These are phyloP conservation scores for Bipolaris cookei DNA, from an alignment of 2,329 filamentous ascomycete species.

Conservation along the genomic window DNA sequence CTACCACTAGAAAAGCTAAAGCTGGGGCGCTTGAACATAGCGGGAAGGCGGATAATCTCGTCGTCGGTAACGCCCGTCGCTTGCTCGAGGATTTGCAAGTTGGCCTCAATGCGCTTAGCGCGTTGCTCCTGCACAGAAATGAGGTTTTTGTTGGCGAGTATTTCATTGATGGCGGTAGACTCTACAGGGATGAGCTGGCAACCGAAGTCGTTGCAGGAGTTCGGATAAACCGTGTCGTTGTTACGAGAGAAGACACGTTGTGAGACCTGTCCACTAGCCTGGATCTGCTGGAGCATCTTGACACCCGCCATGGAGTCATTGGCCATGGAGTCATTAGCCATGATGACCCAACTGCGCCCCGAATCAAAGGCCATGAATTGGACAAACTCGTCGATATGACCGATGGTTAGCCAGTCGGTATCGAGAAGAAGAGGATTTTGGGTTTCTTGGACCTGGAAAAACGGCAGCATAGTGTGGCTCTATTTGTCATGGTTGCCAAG, in stretches of 20 bases:
- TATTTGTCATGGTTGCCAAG: slow-evolving; percentile 19
- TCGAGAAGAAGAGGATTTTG: slow-evolving; percentile 49
- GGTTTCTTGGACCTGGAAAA: slow-evolving; percentile 45
- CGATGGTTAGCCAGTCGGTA: slow-evolving; percentile 40
- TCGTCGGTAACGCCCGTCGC: slow-evolving; percentile 14
- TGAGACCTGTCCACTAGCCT: not conserved
- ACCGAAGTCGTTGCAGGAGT: not conserved
- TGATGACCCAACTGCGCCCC: not conserved
- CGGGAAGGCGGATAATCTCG: slow-evolving; percentile 10
- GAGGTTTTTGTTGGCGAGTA: slow-evolving; percentile 7
- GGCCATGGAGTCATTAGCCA: not conserved
- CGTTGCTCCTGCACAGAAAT: slow-evolving; percentile 7
- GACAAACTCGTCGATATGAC: slow-evolving; percentile 48
- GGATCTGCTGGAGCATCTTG: not conserved
- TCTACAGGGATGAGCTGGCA: not conserved
- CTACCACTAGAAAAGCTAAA: not conserved
- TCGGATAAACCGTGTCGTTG: not conserved
- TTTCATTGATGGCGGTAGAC: slow-evolving; percentile 4
- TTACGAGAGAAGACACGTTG: not conserved
- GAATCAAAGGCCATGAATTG: slow-evolving; percentile 37
- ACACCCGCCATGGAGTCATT: not conserved
- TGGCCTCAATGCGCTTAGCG: slow-evolving; percentile 6
- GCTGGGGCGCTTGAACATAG: not conserved
- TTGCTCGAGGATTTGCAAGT: slow-evolving; percentile 8
- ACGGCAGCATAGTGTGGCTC: slow-evolving; percentile 32